Conservation (phyloP, 2,329 filamentous ascomycete species). For the Fusarium luffae region DNA sequence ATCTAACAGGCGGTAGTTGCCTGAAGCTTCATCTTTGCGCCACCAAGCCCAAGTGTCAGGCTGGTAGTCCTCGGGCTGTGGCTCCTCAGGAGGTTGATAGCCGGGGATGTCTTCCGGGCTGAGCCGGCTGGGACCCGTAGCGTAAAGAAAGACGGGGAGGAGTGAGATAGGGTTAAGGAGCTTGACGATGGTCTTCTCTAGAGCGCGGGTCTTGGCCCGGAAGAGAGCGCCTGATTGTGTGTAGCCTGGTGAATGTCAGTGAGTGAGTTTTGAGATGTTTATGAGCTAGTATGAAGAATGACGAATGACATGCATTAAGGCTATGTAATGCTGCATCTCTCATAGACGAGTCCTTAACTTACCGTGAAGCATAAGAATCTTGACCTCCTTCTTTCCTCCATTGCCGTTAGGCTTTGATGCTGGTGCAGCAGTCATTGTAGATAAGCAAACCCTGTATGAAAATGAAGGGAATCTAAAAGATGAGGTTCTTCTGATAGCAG, state of each 20-base stretch:
- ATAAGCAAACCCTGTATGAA: conserved; percentile 12
- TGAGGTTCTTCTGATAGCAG: conserved; percentile 17
- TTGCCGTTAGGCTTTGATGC: conserved; percentile 47
- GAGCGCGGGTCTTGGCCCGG: conserved; percentile 86
- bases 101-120: conserved; percentile 75
- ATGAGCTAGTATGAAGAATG: conserved; percentile 2
- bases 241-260: conserved; percentile 67
- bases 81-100: conserved; percentile 61
- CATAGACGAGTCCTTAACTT: conserved; percentile 28
- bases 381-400: conserved; percentile 62
- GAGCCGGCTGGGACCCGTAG: conserved; percentile 74
- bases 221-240: conserved; percentile 91
- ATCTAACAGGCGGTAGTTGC: conserved; percentile 75
- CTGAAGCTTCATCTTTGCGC: conserved; percentile 73
- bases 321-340: neutral
- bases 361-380: conserved; percentile 84
- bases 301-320: neutral
- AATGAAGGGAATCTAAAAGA: conserved; percentile 12
- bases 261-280: conserved; percentile 19
- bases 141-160: conserved; percentile 70
- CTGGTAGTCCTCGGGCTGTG: conserved; percentile 59
- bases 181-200: conserved; percentile 84
- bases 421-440: conserved; percentile 45
- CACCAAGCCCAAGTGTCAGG: conserved; percentile 86
- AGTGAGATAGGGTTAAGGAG: conserved; percentile 70